phyloP scores from a whole-genome alignment of 2,329 filamentous ascomycete species.

The Fusarium sp. region DNA sequence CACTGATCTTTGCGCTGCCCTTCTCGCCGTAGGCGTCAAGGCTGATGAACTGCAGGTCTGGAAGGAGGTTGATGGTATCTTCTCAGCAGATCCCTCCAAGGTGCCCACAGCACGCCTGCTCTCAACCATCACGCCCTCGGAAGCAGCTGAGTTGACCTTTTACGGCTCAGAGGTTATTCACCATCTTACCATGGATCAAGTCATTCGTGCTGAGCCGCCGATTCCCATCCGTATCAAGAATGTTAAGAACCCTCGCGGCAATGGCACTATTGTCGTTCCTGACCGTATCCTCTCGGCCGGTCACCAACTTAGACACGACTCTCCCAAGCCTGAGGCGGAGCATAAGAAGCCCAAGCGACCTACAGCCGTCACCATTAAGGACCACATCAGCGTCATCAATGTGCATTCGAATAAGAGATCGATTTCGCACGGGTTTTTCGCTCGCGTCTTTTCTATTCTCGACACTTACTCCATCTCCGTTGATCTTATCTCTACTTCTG shows the following conservation, averaged over 20 bases:
- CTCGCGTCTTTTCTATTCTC: slow-evolving; percentile 90
- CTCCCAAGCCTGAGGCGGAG: slow-evolving; percentile 50
- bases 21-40: slow-evolving; percentile 88
- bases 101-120: slow-evolving; percentile 95
- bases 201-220: slow-evolving; percentile 80
- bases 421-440: slow-evolving; percentile 95
- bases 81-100: slow-evolving; percentile 85
- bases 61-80: slow-evolving; percentile 99
- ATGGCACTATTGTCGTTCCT: slow-evolving; percentile 85
- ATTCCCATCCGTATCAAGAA: slow-evolving; percentile 93
- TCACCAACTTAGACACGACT: slow-evolving; percentile 67
- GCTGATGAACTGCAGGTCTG: slow-evolving; percentile 94
- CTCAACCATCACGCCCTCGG: slow-evolving; percentile 87
- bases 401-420: slow-evolving; percentile 98
- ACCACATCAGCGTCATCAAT: slow-evolving; percentile 96
- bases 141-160: slow-evolving; percentile 95
- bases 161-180: slow-evolving; percentile 98
- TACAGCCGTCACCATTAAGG: slow-evolving; percentile 96
- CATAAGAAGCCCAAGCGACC: slow-evolving; percentile 75
- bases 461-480: slow-evolving; percentile 89
- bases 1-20: slow-evolving; percentile 93
- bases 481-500: slow-evolving; percentile 94
- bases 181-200: slow-evolving; percentile 98
- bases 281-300: slow-evolving; percentile 68
- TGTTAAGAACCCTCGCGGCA: slow-evolving; percentile 84